A percentile compares a stretch with the other conserved stretches of the same genome.
phyloP scores from a whole-genome alignment of 2,329 filamentous ascomycete species.

The Fonsecaea erecta region DNA sequence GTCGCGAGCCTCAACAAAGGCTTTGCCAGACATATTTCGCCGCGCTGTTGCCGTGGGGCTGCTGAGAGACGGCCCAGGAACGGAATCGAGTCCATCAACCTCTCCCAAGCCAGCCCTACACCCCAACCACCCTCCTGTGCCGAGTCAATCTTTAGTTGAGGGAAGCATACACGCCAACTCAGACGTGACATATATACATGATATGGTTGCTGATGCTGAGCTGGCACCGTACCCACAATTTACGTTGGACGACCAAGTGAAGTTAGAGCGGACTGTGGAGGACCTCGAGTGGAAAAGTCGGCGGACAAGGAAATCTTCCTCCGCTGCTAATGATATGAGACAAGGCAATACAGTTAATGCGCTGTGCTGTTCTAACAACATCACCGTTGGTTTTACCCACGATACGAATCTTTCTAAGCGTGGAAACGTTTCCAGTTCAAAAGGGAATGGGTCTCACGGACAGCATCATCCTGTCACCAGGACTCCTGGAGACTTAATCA shows the following conservation, averaged over 20 bases:
- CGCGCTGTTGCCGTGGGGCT: background rate
- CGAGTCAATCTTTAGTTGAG: background rate
- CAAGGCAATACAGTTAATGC: background rate
- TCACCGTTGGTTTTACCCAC: background rate
- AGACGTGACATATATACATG: background rate
- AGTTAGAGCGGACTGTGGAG: slow-evolving; percentile 7
- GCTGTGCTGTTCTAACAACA: background rate
- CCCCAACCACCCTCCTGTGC: background rate
- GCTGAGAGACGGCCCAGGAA: background rate
- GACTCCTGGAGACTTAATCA: background rate
- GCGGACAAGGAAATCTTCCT: background rate
- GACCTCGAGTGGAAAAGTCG: background rate
- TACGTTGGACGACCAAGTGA: slow-evolving; percentile 20
- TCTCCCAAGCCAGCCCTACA: background rate
- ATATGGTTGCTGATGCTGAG: background rate
- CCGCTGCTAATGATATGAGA: background rate
- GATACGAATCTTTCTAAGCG: background rate
- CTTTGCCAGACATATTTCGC: background rate
- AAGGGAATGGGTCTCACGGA: background rate
- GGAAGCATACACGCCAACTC: background rate
- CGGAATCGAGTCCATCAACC: background rate
- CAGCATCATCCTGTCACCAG: background rate
- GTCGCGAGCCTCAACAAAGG: background rate
- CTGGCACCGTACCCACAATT: background rate
- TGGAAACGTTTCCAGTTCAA: background rate